Evolutionary conservation across 2,329 filamentous ascomycete genomes (phyloP), one percentile per base, ranked within the genome.

Genomic region (Alternaria hordeiaustralica): DNA sequence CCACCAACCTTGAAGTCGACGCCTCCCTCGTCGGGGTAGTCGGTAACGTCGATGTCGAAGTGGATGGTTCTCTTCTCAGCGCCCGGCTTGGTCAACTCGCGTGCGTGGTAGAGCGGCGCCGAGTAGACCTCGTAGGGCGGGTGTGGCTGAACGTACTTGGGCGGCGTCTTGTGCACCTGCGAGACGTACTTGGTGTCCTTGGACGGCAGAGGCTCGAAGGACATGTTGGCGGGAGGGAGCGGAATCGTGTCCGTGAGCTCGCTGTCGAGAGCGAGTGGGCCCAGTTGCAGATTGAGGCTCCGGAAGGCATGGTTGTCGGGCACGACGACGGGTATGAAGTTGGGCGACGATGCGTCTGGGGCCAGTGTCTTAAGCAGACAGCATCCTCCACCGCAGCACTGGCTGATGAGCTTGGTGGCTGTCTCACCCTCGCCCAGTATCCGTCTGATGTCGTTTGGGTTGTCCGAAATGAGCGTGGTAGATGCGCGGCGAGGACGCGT

Each of bases 21-120:
- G 58, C 92, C 91, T 60, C 87, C 86, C 82, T 96, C 93, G 20
- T 89, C 87, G 0, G 96, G 94, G 74, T 99, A 99, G 78, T 97
- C 91, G 53, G 95, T 97, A 54, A 99, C 91, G 74, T 99, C 96
- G 47, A 99, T 88, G 74, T 98, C 96, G 74, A 98, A 98, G 81
- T 99, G 96, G 79, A 95, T 97, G 0, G 96, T 99, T 64, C 95
- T 88, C 87, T 99, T 99, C 84, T 97, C 93, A 6, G 96, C 96
- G 21, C 95, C 95, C 23, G 88, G 85, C 77, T 89, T 91, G 12
- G 96, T 99, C 77, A 99, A 83, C 81, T 97, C 94, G 60, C 96
- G 90, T 3, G 93, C 88, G 72, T 90, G 90, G 80, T 93, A 91
- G 50, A 99, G 88, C 67, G 90, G 93, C n/a, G 95, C 94, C 1